Base-by-base conservation (phyloP, 495 filamentous ascomycete species). In the Cryomyces antarcticus region DNA sequence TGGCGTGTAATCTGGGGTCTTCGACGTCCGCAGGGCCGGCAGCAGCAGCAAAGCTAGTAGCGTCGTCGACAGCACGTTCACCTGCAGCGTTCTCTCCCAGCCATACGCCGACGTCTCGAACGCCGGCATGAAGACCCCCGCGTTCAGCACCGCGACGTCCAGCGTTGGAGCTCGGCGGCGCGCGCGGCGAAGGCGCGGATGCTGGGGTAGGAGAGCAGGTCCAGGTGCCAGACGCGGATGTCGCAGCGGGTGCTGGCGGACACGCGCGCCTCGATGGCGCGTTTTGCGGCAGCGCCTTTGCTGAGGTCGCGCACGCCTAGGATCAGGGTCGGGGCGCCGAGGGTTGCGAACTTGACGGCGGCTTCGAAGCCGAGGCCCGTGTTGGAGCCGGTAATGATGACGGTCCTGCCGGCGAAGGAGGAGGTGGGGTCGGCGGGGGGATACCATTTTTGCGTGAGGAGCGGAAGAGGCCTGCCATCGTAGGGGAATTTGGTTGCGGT, bases 41-140 rank as follows among this genome's bases (percentile, higher is more conserved):
- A 80, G 59, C 13, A 80, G 52, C 0, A 77, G 54, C 13, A 74
- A 28, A 0, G 63, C 71, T 28, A 80, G 55, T 2, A 80, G 51
- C 7, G 64, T 59, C 0, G 72, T 78, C 5, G 69, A 71, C 3
- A 80, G 57, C 0, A 67, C 62, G 47, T 80, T 78, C 38, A 78
- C 68, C 50, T 77, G 70, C 10, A 78, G 13, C 0, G 58, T 61
- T 43, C 64, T 55, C 45, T 81, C 77, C 60, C 62, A 72, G 1
- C 66, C 69, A 4, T 68, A 72, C 3, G 34, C 29, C 5, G 38
- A 30, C 31, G 28, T 13, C 28, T 37, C 17, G 44, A 35, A 49
- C 6, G 28, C 6, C 2, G 28, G 10, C 9, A 24, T 17, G 5
- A 38, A 11, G 7, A 51, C 31, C 4, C 52, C 52, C 12, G 52